Conservation (phyloP, 129 eudicot species). For the Arctium lappa region DNA sequence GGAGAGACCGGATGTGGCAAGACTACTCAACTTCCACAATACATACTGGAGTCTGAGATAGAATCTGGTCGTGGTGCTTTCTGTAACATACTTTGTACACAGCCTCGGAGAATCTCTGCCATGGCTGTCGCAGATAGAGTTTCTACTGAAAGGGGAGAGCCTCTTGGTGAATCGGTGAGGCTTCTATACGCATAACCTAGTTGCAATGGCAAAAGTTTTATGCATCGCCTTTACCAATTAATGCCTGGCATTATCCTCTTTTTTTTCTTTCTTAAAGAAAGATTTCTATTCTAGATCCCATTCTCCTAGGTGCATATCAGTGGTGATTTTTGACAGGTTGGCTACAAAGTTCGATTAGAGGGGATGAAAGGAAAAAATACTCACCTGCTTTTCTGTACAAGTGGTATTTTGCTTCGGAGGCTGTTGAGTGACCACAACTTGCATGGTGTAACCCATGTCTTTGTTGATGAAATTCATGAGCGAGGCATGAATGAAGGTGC, state of each 20-base stretch:
- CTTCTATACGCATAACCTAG: slow-evolving; percentile 15
- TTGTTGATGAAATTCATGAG: slow-evolving; percentile 99
- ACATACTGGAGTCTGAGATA: slow-evolving; percentile 90
- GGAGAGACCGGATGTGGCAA: slow-evolving; percentile 99
- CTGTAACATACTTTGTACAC: slow-evolving; percentile 92
- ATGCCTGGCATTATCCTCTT: too few species aligned
- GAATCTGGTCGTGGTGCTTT: slow-evolving; percentile 99
- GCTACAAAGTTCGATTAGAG: slow-evolving; percentile 95
- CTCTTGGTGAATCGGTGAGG: slow-evolving; percentile 94
- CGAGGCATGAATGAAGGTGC: slow-evolving; percentile 99
- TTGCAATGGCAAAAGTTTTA: neutral
- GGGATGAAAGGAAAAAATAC: slow-evolving; percentile 98
- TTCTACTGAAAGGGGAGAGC: slow-evolving; percentile 98
- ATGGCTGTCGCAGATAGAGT: slow-evolving; percentile 97
- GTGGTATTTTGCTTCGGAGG: slow-evolving; percentile 96
- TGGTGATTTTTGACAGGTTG: slow-evolving; percentile 60
- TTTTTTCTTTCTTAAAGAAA: neutral
- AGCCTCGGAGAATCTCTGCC: slow-evolving; percentile 98
- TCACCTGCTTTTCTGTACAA: slow-evolving; percentile 95
- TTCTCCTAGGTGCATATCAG: slow-evolving; percentile 20
- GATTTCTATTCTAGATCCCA: slow-evolving; percentile 11
- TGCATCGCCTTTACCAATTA: too few species aligned
- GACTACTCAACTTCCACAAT: slow-evolving; percentile 99
- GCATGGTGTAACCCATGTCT: slow-evolving; percentile 91
- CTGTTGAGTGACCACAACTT: slow-evolving; percentile 89